These are phyloP conservation scores for Fragaria ananassa DNA, from an alignment of 306 rosid species.

Conservation along the genomic window DNA sequence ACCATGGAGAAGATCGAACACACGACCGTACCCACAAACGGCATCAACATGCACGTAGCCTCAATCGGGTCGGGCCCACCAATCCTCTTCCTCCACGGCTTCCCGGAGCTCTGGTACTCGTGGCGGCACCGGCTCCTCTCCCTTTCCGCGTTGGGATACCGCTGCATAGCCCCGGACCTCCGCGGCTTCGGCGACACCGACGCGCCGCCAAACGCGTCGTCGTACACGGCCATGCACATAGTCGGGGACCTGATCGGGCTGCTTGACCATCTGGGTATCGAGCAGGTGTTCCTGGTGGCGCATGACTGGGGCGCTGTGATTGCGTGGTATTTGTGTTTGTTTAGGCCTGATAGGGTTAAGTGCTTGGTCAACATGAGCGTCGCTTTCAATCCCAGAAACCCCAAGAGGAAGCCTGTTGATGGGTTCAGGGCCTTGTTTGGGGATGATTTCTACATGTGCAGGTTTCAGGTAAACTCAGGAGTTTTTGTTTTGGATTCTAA, in stretches of 20 bases:
- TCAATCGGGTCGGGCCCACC: conserved; percentile 62
- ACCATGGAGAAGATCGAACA: conserved; percentile 63
- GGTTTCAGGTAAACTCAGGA: conserved; percentile 6
- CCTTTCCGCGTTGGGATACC: conserved; percentile 60
- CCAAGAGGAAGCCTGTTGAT: conserved; percentile 12
- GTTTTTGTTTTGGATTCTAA: not conserved
- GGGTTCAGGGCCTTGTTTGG: conserved; percentile 15
- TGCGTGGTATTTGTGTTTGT: conserved; percentile 59
- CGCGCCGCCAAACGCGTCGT: conserved; percentile 43
- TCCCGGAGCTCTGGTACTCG: conserved; percentile 71
- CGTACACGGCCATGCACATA: conserved; percentile 54
- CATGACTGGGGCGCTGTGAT: conserved; percentile 69
- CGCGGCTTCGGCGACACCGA: conserved; percentile 74
- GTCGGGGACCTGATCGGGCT: conserved; percentile 64
- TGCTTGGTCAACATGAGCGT: conserved; percentile 69
- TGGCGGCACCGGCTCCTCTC: conserved; percentile 78
- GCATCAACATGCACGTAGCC: conserved; percentile 67
- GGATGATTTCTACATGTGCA: conserved; percentile 15
- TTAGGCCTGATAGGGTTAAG: conserved; percentile 57
- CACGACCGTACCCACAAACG: conserved; percentile 48
- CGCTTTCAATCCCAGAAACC: conserved; percentile 36
- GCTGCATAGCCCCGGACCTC: conserved; percentile 72
- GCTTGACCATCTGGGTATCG: conserved; percentile 46
- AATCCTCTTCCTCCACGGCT: conserved; percentile 60
- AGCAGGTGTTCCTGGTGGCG: conserved; percentile 58